A percentile compares a stretch with the other conserved stretches of the same genome.
Evolutionary conservation across 2,329 filamentous ascomycete genomes (phyloP).

Genomic region (Microascus cirrosus): DNA sequence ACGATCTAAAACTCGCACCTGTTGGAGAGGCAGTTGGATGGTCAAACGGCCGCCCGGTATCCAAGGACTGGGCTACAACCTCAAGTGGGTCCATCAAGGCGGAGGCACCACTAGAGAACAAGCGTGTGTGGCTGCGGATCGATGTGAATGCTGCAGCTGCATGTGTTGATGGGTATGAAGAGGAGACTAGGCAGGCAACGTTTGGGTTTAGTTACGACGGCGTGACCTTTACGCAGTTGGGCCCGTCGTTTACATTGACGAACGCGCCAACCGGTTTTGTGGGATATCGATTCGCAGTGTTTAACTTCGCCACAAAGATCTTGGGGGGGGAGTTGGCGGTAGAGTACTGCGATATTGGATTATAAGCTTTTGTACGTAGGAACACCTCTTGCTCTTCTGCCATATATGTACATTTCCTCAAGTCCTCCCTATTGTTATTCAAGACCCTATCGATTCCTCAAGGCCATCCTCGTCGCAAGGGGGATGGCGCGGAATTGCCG

Average conservation of each 20-base stretch:
- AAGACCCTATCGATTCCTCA: too few relatives aligned
- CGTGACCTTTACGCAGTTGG: constrained; percentile 20
- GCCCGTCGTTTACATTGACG: constrained; percentile 20
- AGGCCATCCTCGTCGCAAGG: too few relatives aligned
- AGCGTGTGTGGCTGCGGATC: not conserved
- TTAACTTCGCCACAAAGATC: constrained; percentile 32
- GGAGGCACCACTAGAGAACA: not conserved
- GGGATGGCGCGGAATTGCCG: too few relatives aligned
- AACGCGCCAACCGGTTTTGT: constrained; percentile 32
- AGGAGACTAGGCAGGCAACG: not conserved
- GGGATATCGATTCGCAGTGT: constrained; percentile 35
- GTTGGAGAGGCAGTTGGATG: constrained; percentile 11
- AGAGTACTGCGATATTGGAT: not conserved
- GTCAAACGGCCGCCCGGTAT: constrained; percentile 6
- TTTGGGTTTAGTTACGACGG: not conserved
- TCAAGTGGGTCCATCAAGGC: constrained; percentile 23
- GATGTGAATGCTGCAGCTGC: not conserved
- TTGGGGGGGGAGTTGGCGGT: constrained; percentile 11
- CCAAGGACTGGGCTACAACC: constrained; percentile 4
- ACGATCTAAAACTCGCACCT: constrained; percentile 15
- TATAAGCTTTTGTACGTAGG: too few relatives aligned
- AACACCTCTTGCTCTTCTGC: too few relatives aligned
- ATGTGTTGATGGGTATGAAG: not conserved
- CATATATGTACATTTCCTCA: too few relatives aligned
- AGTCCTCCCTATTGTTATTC: too few relatives aligned